Evolutionary conservation across 495 filamentous ascomycete genomes (phyloP).

Genomic region (Hypoxylon subgilvum): DNA sequence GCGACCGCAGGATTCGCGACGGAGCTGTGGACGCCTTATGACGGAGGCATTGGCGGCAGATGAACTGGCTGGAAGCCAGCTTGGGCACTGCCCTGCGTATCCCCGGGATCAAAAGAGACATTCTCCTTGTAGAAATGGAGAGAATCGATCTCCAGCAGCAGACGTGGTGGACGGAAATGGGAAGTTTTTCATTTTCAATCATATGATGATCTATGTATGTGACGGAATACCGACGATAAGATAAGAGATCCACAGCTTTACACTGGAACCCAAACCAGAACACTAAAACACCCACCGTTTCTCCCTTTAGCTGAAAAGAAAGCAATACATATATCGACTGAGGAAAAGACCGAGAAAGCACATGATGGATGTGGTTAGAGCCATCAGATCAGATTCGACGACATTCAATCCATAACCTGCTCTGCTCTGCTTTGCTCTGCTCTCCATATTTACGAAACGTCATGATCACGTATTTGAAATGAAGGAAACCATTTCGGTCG

Average conservation of each 20-base stretch:
- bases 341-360: too few species aligned
- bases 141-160: neutral
- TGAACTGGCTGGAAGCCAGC: conserved; percentile 62
- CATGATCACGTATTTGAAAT: neutral
- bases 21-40: conserved; percentile 43
- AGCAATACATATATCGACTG: too few species aligned
- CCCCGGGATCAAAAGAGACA: conserved; percentile 57
- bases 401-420: neutral
- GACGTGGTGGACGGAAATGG: conserved; percentile 18
- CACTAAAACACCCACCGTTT: too few species aligned
- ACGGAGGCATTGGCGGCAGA: conserved; percentile 68
- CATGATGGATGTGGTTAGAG: too few species aligned
- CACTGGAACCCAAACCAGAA: too few species aligned
- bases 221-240: too few species aligned
- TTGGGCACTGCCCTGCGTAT: conserved; percentile 60
- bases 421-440: neutral
- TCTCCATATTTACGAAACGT: too few species aligned
- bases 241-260: conserved; percentile 3
- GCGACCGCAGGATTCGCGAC: conserved; percentile 39
- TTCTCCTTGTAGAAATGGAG: conserved; percentile 33
- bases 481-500: neutral
- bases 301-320: too few species aligned
- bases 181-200: conserved; percentile 38
- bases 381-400: too few species aligned
- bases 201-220: conserved; percentile 38